phyloP scores from a whole-genome alignment of 176 grass and related monocot genomes.

The Carex littledalei region DNA sequence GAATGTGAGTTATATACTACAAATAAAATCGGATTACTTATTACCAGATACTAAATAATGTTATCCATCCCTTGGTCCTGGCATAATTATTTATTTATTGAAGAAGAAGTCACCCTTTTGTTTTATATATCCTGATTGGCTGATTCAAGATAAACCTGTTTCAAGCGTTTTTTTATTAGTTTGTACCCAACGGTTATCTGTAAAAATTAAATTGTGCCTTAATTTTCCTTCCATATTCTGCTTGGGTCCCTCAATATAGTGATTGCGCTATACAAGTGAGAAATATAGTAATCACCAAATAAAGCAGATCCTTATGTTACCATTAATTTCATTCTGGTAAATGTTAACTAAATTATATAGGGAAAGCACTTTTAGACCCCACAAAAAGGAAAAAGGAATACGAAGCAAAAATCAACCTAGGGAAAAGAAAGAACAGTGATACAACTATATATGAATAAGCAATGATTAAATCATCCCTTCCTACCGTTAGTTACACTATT shows the following conservation, averaged over 20 bases:
- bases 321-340: slow-evolving; percentile 5
- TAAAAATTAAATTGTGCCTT: neutral
- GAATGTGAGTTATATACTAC: neutral
- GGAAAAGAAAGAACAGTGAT: neutral
- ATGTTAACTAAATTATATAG: neutral
- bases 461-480: neutral
- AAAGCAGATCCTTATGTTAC: neutral
- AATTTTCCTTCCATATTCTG: neutral
- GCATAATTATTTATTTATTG: neutral
- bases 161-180: neutral
- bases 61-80: neutral
- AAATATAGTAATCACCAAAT: slow-evolving; percentile 8
- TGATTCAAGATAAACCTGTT: neutral
- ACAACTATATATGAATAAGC: slow-evolving; percentile 3
- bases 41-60: neutral
- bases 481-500: slow-evolving; percentile 7
- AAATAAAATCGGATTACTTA: neutral
- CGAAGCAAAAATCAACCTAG: neutral
- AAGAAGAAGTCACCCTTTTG: neutral
- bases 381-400: neutral
- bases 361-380: slow-evolving; percentile 7
- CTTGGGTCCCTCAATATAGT: neutral
- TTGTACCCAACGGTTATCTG: neutral
- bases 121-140: neutral
- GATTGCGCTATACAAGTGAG: neutral